These are phyloP conservation scores for Cryptococcus sp. DNA, from an alignment of 1,284 basidiomycete genomes.

Conservation along the genomic window DNA sequence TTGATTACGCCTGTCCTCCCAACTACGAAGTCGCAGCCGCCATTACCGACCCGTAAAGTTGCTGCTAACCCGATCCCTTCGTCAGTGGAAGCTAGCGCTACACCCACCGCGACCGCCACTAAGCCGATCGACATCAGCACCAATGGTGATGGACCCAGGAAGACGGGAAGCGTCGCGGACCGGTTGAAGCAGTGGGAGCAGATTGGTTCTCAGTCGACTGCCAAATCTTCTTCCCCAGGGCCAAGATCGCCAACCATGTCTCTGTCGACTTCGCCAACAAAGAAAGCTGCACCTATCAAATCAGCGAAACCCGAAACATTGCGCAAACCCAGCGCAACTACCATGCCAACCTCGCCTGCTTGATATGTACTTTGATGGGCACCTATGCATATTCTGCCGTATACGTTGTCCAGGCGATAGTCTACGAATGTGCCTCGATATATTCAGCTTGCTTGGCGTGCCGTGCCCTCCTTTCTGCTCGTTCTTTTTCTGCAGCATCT, in stretches of 20 bases:
- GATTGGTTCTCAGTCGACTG: not conserved
- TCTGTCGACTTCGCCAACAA: constrained; percentile 4
- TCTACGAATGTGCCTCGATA: too few species aligned
- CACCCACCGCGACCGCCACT: not conserved
- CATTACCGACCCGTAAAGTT: not conserved
- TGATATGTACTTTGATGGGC: not conserved
- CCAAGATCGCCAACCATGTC: not conserved
- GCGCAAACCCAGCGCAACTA: constrained; percentile 5
- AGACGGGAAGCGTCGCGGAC: not conserved
- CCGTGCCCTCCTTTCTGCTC: not conserved
- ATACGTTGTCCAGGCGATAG: too few species aligned
- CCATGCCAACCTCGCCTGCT: not conserved
- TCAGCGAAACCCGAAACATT: constrained; percentile 22
- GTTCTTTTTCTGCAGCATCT: constrained; percentile 1
- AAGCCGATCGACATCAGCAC: constrained; percentile 1
- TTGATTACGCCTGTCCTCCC: not conserved
- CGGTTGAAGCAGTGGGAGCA: constrained; percentile 1
- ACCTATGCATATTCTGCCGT: too few species aligned
- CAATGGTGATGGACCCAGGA: not conserved
- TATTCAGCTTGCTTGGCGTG: not conserved
- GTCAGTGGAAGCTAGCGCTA: too few species aligned
- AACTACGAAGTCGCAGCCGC: not conserved
- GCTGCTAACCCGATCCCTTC: too few species aligned
- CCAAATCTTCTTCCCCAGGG: not conserved
- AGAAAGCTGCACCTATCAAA: constrained; percentile 16